Evolutionary conservation across 2,329 filamentous ascomycete species (phyloP), one percentile per base, ranked within the genome.

Genomic region (Furcasterigmium sp.): DNA sequence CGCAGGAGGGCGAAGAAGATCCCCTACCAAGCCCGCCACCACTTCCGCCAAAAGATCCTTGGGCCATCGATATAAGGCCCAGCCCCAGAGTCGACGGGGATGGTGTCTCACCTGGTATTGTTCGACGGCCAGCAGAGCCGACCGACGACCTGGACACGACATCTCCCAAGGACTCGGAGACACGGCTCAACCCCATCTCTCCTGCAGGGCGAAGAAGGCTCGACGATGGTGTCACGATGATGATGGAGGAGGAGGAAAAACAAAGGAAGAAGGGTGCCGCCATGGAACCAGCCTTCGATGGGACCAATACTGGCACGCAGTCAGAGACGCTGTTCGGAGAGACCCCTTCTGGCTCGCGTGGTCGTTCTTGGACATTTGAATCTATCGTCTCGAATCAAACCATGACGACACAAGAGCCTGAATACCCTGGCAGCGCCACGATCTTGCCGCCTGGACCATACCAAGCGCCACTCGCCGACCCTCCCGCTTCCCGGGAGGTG

Each of bases 1-100:
- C 46, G 19, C 47, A 42, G 5, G 15, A 35, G 8, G 32, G 8
- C 11, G 32, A 35, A 35, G 32, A 35, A 17, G 15, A 18, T 6
- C 32, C 11, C 8, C 29, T 32, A 7, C 11, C 14, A 15, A 32
- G 5, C 9, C n/a, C 32, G n/a, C 61, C 56, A 29, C 54, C 52
- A 34, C 68, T 66, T 3, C 67, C 69, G 9, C 67, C 65, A 7
- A 46, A 58, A 10, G 66, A 71, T 41, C 69, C 69, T 7, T 73
- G 69, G 70, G 63, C 71, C 45, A 51, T 63, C 28, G 55, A 58
- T 41, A 46, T 44, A 42, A 52, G 56, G 51, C 34, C 56, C 6
- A 35, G 15, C 11, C 6, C 18, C 32, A 10, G 18, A 10, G 18
- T 17, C 23, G 23, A 26, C 23, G 23, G 23, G n/a, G 32, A 17